A percentile compares a stretch with the other conserved stretches of the same genome.
phyloP scores from a whole-genome alignment of 208 protist species.

The Lotmaria passim region DNA sequence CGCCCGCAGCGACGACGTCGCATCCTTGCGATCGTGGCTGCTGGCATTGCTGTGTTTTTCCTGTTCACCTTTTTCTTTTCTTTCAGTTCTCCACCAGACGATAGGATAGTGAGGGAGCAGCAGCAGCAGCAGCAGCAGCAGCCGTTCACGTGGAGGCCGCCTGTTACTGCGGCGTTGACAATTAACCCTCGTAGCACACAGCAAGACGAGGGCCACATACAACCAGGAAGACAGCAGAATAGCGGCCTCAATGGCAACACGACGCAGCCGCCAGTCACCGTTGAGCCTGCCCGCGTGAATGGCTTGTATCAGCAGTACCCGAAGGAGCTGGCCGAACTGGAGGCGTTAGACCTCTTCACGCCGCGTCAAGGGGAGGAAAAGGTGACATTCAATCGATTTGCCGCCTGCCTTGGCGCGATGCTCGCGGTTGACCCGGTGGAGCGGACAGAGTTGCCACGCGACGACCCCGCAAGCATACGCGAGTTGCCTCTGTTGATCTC shows the following conservation, averaged over 20 bases:
- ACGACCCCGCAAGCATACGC: not conserved
- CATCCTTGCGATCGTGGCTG: constrained; percentile 1
- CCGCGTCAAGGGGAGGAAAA: constrained; percentile 24
- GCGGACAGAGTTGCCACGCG: constrained; percentile 18
- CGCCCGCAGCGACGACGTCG: constrained; percentile 3
- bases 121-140: not conserved
- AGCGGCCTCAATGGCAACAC: not conserved
- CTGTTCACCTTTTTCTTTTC: not conserved
- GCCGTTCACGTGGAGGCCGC: not conserved
- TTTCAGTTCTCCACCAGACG: not conserved
- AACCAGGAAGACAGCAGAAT: not conserved
- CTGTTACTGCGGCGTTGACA: too few relatives aligned
- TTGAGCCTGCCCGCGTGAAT: not conserved
- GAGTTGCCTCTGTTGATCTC: constrained; percentile 28
- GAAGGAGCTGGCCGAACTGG: constrained; percentile 8
- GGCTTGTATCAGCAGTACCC: constrained; percentile 9
- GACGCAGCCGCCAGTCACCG: not conserved
- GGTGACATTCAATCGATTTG: constrained; percentile 34
- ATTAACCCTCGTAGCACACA: too few relatives aligned
- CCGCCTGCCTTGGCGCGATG: constrained; percentile 20
- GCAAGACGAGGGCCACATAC: too few relatives aligned
- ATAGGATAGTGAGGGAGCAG: not conserved
- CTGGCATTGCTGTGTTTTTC: not conserved
- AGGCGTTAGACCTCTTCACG: constrained; percentile 21
- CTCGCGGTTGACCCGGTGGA: constrained; percentile 27